A percentile compares a stretch with the other conserved stretches of the same genome.
Conservation (phyloP, 352 stramenopile species). For the Globisporangium apiculatum region DNA sequence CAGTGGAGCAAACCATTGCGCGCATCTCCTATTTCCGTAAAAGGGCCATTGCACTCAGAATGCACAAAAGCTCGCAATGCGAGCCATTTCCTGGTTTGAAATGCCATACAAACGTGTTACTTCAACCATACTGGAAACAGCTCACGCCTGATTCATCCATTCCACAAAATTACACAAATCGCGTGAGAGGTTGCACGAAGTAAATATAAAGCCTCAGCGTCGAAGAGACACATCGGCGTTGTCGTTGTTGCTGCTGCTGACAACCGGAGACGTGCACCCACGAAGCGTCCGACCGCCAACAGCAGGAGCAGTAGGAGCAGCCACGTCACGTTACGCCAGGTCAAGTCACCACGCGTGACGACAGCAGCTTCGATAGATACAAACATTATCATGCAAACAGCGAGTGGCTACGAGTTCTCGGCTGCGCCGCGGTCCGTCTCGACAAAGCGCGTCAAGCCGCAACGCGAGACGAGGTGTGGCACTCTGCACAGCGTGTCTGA, state of each 20-base stretch:
- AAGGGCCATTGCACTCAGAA: too few species aligned
- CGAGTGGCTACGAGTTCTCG: conserved; percentile 62
- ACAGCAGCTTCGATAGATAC: not conserved
- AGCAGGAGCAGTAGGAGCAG: not conserved
- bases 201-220: not conserved
- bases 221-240: not conserved
- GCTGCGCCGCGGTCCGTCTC: conserved; percentile 59
- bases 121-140: not conserved
- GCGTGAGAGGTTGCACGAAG: not conserved
- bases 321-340: not conserved
- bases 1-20: not conserved
- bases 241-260: not conserved
- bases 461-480: conserved; percentile 30
- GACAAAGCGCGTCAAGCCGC: conserved; percentile 60
- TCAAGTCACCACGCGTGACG: too few species aligned
- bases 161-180: too few species aligned
- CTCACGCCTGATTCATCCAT: too few species aligned
- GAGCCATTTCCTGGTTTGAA: not conserved
- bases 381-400: too few species aligned
- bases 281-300: not conserved
- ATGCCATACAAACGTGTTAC: not conserved
- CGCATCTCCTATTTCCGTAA: not conserved
- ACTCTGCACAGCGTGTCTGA: not conserved
- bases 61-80: too few species aligned
- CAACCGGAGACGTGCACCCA: not conserved